These are phyloP conservation scores for Metschnikowia anglica DNA, from an alignment of 805 yeast genomes.

Conservation along the genomic window DNA sequence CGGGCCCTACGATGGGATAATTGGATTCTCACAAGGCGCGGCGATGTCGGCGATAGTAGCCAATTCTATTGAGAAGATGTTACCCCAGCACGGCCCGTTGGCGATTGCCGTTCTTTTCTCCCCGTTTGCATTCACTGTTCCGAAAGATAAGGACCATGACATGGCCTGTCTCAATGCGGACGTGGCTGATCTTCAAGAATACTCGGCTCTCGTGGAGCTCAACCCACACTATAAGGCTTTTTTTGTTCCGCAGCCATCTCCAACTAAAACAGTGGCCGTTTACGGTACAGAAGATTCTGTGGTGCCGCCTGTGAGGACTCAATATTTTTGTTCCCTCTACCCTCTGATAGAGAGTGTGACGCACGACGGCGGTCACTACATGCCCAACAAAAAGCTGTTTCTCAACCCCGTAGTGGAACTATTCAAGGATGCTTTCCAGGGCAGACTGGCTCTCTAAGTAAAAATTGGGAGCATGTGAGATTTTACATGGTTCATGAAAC, in stretches of 20 bases:
- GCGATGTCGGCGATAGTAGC: conserved; percentile 35
- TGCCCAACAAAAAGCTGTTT: conserved; percentile 31
- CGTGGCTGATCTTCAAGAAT: conserved; percentile 26
- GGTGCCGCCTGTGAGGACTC: conserved; percentile 34
- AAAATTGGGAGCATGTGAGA: too few species aligned
- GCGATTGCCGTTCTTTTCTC: conserved; percentile 32
- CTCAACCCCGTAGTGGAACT: conserved; percentile 20
- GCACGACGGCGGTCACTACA: conserved; percentile 41
- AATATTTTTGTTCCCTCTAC: conserved; percentile 25
- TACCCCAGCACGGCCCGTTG: conserved; percentile 29
- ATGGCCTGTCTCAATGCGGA: conserved; percentile 20
- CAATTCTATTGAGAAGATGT: conserved; percentile 22
- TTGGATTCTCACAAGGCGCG: conserved; percentile 47
- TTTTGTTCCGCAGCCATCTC: conserved; percentile 20
- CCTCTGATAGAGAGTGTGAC: conserved; percentile 14
- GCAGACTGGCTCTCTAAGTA: conserved; percentile 6
- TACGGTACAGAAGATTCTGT: conserved; percentile 34
- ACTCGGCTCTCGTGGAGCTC: conserved; percentile 21
- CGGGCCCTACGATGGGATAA: conserved; percentile 44
- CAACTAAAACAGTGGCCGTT: conserved; percentile 29
- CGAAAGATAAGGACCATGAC: conserved; percentile 18
- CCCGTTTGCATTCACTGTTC: conserved; percentile 37
- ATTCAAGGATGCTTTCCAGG: conserved; percentile 19
- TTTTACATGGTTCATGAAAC: too few species aligned
- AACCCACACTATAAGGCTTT: conserved; percentile 22